These are phyloP conservation scores for Sergeia podlipaevii DNA, from an alignment of 208 protist genomes.

Conservation along the genomic window DNA sequence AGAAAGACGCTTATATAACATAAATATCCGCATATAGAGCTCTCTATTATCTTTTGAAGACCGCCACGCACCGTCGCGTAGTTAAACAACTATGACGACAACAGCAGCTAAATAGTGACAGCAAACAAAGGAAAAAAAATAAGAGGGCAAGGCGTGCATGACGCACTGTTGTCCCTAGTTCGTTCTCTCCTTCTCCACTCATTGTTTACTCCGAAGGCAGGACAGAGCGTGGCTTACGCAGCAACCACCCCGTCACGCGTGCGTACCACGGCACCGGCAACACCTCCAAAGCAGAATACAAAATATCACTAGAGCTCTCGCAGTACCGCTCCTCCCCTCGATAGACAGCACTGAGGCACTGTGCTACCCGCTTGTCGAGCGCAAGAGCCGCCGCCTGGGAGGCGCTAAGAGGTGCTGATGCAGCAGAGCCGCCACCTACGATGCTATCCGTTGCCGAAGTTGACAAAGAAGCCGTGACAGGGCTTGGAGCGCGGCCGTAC, in stretches of 20 bases:
- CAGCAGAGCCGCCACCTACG: not conserved
- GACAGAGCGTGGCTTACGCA: no score
- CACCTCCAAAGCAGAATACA: not conserved
- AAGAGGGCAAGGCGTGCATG: no score
- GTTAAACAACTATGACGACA: no score
- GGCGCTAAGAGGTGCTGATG: not conserved
- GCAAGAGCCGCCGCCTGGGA: not conserved
- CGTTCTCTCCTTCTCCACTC: no score
- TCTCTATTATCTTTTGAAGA: no score
- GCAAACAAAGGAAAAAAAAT: no score
- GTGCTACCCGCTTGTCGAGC: constrained; percentile 1
- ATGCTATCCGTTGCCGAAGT: not conserved
- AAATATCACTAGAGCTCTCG: not conserved
- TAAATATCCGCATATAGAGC: no score
- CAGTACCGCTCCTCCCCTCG: constrained; percentile 6
- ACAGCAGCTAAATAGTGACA: no score
- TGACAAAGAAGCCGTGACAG: not conserved
- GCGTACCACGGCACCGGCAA: constrained; percentile 12
- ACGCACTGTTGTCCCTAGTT: no score
- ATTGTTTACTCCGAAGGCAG: no score
- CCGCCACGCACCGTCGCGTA: no score
- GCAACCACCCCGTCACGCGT: constrained; percentile 1
- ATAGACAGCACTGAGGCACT: constrained; percentile 1
- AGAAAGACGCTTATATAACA: no score
- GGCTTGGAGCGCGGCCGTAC: not conserved